Conservation (phyloP, 768 basidiomycete genomes). For the Naganishia vaughanmartiniae region DNA sequence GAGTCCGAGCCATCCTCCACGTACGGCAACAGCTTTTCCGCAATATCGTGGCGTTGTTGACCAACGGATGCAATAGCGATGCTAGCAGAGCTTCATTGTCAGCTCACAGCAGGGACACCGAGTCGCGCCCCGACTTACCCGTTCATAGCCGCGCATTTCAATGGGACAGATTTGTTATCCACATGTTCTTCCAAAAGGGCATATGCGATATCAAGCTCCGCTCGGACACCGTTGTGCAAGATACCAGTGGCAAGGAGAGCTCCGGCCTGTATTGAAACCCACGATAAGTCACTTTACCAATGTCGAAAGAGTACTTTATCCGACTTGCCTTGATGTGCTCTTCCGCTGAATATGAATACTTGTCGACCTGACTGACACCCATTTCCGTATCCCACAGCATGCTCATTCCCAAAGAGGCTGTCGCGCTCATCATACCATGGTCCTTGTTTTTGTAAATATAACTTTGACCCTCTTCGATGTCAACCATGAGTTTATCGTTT, state of each 20-base stretch:
- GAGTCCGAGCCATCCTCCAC: slow-evolving; percentile 75
- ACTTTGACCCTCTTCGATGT: slow-evolving; percentile 89
- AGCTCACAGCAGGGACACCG: background rate
- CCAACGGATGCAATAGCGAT: slow-evolving; percentile 92
- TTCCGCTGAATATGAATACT: slow-evolving; percentile 92
- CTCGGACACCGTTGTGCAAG: slow-evolving; percentile 80
- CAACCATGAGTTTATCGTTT: slow-evolving; percentile 97
- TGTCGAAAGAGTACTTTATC: background rate
- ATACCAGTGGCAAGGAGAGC: slow-evolving; percentile 93
- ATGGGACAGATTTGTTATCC: slow-evolving; percentile 75
- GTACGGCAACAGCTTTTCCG: slow-evolving; percentile 71
- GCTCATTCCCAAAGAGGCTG: slow-evolving; percentile 88
- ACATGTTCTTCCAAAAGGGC: slow-evolving; percentile 87
- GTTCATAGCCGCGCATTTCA: slow-evolving; percentile 83
- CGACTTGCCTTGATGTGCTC: slow-evolving; percentile 81
- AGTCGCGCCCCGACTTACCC: slow-evolving; percentile 53
- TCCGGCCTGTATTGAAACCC: slow-evolving; percentile 62
- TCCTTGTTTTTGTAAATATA: slow-evolving; percentile 99
- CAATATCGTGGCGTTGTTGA: slow-evolving; percentile 82
- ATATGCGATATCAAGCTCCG: slow-evolving; percentile 87
- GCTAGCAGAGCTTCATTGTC: slow-evolving; percentile 46
- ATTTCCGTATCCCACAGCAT: slow-evolving; percentile 94
- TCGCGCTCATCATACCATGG: slow-evolving; percentile 95
- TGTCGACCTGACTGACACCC: slow-evolving; percentile 90
- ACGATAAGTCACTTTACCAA: background rate